Base-by-base conservation (phyloP, 2,329 filamentous ascomycete genomes). In the Fulvia fulva region DNA sequence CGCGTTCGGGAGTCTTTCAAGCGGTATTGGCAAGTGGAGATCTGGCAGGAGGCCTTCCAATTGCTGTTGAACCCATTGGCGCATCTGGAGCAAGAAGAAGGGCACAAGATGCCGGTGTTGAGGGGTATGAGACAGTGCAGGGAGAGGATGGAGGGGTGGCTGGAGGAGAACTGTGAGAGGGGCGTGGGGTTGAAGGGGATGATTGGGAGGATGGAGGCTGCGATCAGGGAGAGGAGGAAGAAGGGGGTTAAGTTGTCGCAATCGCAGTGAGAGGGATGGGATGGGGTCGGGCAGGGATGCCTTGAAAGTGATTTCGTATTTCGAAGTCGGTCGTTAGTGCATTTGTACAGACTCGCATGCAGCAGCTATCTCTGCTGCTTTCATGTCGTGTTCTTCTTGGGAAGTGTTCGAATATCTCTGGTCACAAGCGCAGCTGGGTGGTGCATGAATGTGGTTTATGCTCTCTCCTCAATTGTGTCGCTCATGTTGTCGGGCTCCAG, bases 11-110 rank as follows among this genome's bases (percentile, higher is more conserved):
- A 97, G 75, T 84, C 80, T 14, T 76, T 97, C 60, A 99, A 99
- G 79, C 78, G 94, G 46, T 99, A 99, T 76, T 99, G 94, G 94
- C 92, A 97, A 79, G 88, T 87, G 51, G 91, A 96, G 51, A 84
- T 97, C 46, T 99, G 94, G 94, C 76, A 72, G 1, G 86, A 89
- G 60, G 86, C 88, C 50, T 96, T 99, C 73, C 88, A 92, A 64
- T 68, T 97, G 58, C 76, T 97, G 64, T 79, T 99, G 45, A 99
- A 99, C 73, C 92, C 93, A 0, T 80, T 83, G 2, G 81, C 80
- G 58, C 85, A 87, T 74, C 74, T 83, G n/a, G 82, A 82, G 9
- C 77, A 71, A 1, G 91, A 92, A 73, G 85, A 86, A 26, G 84
- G 80, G 1, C 75, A 72, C n/a, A 82, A 76, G 65, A 81, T 97